These are phyloP conservation scores for Seiridium cupressi DNA, from an alignment of 2,329 filamentous ascomycete species.

Conservation along the genomic window DNA sequence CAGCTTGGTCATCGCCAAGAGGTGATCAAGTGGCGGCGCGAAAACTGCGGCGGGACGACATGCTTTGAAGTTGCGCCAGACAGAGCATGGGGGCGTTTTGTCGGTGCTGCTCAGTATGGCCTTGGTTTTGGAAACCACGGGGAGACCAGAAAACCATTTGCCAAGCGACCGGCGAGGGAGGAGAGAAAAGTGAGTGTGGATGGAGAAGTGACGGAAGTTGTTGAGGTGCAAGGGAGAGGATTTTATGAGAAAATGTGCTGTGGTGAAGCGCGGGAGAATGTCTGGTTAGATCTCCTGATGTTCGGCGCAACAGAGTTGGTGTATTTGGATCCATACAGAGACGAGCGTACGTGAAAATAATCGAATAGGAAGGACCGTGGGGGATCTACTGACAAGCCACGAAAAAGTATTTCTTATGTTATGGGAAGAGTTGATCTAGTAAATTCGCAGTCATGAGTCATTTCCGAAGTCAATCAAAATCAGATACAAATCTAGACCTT, in stretches of 20 bases:
- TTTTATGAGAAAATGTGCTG: not conserved
- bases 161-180: not conserved
- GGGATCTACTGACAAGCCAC: not conserved
- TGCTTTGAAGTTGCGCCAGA: not conserved
- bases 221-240: not conserved
- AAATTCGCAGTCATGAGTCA: too few relatives aligned
- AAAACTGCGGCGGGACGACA: slow-evolving; percentile 1
- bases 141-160: not conserved
- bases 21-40: not conserved
- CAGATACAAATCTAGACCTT: too few relatives aligned
- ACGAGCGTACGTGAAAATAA: not conserved
- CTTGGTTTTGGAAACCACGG: not conserved
- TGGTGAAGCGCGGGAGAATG: not conserved
- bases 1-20: not conserved
- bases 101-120: not conserved
- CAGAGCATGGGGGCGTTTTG: not conserved
- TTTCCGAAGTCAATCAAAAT: too few relatives aligned
- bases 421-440: too few relatives aligned
- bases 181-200: not conserved
- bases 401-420: not conserved
- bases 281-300: not conserved
- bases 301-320: not conserved
- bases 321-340: not conserved
- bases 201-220: not conserved
- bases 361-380: not conserved